A percentile compares a stretch with the other conserved stretches of the same genome.
These are phyloP conservation scores for Colletotrichum godetiae DNA, from an alignment of 2,329 filamentous ascomycete species.

Conservation along the genomic window DNA sequence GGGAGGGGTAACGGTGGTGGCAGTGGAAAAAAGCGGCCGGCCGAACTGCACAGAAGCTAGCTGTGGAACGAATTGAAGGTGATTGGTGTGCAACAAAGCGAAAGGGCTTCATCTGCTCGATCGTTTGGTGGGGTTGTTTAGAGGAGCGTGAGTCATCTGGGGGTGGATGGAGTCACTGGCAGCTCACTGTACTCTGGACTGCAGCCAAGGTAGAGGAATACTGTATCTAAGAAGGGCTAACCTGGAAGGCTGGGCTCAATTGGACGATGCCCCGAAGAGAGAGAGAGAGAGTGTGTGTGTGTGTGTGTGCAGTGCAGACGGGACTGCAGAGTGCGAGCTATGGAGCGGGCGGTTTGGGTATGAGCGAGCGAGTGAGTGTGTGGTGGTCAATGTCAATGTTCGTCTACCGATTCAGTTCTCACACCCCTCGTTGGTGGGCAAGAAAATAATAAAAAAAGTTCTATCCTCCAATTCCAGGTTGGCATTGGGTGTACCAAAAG, in stretches of 20 bases:
- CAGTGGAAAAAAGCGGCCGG: slow-evolving; percentile 34
- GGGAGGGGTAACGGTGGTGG: slow-evolving; percentile 34
- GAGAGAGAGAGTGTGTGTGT: background rate
- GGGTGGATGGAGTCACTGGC: background rate
- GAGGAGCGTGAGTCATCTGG: slow-evolving; percentile 36
- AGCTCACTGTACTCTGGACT: background rate
- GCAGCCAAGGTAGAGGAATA: background rate
- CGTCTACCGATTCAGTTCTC: background rate
- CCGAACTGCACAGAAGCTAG: slow-evolving; percentile 37
- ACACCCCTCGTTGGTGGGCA: background rate
- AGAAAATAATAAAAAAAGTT: background rate
- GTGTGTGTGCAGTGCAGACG: background rate
- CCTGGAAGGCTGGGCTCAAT: background rate
- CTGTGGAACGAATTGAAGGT: slow-evolving; percentile 36
- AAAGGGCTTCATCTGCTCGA: slow-evolving; percentile 36
- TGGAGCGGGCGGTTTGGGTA: slow-evolving; percentile 2
- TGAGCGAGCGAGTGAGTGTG: background rate
- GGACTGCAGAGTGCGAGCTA: background rate
- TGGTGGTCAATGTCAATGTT: slow-evolving; percentile 3
- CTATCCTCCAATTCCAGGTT: background rate
- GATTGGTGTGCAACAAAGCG: slow-evolving; percentile 31
- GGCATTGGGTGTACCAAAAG: background rate
- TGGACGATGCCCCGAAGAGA: background rate
- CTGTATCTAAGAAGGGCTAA: background rate
- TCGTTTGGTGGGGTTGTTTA: slow-evolving; percentile 30